Percentiles rank a stretch among this genome's conserved stretches.
Conservation (phyloP, 2,329 filamentous ascomycete genomes). For the Aspergillus udagawae region DNA sequence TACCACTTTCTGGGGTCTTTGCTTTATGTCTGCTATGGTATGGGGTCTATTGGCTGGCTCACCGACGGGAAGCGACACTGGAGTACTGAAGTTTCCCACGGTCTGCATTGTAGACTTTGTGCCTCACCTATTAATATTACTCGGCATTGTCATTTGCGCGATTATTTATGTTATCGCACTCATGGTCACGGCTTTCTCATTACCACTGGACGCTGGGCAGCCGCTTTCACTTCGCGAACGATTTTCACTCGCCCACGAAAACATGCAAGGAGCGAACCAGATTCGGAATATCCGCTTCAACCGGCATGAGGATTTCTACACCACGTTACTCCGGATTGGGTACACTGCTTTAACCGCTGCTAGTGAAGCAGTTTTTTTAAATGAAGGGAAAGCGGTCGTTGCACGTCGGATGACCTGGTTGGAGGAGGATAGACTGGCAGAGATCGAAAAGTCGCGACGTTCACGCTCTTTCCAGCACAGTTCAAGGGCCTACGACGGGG, state of each 20-base stretch:
- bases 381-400: slow-evolving; percentile 75
- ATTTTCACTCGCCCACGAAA: slow-evolving; percentile 69
- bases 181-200: slow-evolving; percentile 66
- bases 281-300: slow-evolving; percentile 75
- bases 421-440: slow-evolving; percentile 77
- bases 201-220: slow-evolving; percentile 49
- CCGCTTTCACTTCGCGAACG: slow-evolving; percentile 54
- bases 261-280: slow-evolving; percentile 88
- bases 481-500: slow-evolving; percentile 12
- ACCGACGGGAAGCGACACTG: slow-evolving; percentile 45
- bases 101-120: slow-evolving; percentile 95
- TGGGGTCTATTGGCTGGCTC: slow-evolving; percentile 62
- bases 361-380: slow-evolving; percentile 91
- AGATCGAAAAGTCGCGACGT: slow-evolving; percentile 58
- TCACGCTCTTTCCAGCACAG: slow-evolving; percentile 16
- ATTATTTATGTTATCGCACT: slow-evolving; percentile 76
- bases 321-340: slow-evolving; percentile 77
- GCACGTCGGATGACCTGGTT: slow-evolving; percentile 81
- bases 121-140: slow-evolving; percentile 81
- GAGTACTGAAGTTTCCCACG: slow-evolving; percentile 81
- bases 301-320: slow-evolving; percentile 93
- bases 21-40: slow-evolving; percentile 81
- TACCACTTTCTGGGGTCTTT: slow-evolving; percentile 83
- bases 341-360: slow-evolving; percentile 89
- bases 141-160: slow-evolving; percentile 71